These are phyloP conservation scores for Schizophyllum commune DNA, from an alignment of 1,284 basidiomycete genomes.

Conservation along the genomic window DNA sequence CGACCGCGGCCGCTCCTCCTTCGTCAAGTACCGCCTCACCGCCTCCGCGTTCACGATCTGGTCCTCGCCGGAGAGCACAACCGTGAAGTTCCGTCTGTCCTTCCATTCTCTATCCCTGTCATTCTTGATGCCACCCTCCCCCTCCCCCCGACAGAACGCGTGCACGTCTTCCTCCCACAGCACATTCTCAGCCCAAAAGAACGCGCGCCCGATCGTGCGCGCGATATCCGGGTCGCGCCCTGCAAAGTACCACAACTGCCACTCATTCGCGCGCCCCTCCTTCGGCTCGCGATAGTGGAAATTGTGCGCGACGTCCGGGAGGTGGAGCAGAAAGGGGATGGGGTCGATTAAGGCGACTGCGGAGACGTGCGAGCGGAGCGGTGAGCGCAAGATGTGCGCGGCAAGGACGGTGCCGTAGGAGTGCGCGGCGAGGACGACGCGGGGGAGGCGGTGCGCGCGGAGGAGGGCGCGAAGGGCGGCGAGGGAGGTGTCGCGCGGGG, in stretches of 20 bases:
- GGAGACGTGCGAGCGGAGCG: constrained; percentile 24
- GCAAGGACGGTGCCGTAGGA: constrained; percentile 58
- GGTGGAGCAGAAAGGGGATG: constrained; percentile 55
- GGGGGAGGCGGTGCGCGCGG: constrained; percentile 29
- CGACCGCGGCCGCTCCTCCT: constrained; percentile 25
- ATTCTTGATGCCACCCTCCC: no score
- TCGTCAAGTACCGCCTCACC: constrained; percentile 47
- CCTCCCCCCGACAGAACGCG: constrained; percentile 11
- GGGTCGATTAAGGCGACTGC: constrained; percentile 50
- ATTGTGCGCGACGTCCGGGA: constrained; percentile 53
- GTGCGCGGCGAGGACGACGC: constrained; percentile 43
- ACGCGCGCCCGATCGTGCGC: constrained; percentile 46
- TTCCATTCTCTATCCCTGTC: no score
- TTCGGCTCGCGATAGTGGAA: constrained; percentile 52
- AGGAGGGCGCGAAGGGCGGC: constrained; percentile 33
- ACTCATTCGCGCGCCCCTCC: constrained; percentile 40
- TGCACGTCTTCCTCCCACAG: constrained; percentile 52
- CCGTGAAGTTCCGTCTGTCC: constrained; percentile 23
- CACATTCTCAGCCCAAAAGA: constrained; percentile 58
- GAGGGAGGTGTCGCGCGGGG: constrained; percentile 28
- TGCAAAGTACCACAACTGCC: constrained; percentile 63
- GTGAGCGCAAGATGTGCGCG: constrained; percentile 37
- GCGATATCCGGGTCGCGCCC: constrained; percentile 56
- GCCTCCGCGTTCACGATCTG: constrained; percentile 47
- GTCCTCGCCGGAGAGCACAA: constrained; percentile 46